phyloP scores from a whole-genome alignment of 768 basidiomycete species.

The Dioszegia hungarica region DNA sequence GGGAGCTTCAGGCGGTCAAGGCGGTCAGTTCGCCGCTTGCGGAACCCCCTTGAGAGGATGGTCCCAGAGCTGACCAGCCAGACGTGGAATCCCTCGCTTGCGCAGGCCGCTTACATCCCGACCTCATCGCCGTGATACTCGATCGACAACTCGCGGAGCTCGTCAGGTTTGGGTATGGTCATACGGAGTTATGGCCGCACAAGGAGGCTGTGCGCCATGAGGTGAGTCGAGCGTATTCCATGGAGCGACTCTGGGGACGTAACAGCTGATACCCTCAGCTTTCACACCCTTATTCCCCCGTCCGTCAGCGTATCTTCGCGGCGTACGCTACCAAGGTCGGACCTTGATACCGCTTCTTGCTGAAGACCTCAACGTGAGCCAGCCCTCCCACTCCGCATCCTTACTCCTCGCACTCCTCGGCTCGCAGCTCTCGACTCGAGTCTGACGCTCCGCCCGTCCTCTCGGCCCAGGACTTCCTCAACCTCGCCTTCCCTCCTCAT shows the following conservation, averaged over 20 bases:
- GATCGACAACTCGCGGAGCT: slow-evolving; percentile 2
- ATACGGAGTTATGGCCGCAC: neutral
- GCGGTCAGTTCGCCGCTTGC: slow-evolving; percentile 12
- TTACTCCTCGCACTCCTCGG: too few relatives aligned
- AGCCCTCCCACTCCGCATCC: neutral
- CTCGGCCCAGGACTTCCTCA: neutral
- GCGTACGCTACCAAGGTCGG: slow-evolving; percentile 30
- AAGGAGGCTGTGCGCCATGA: neutral
- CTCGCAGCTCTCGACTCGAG: too few relatives aligned
- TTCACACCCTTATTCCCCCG: slow-evolving; percentile 10
- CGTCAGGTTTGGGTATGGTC: neutral
- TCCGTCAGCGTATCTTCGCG: slow-evolving; percentile 36
- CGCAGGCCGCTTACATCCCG: slow-evolving; percentile 21
- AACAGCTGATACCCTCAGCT: neutral
- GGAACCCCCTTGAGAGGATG: neutral
- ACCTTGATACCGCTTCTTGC: too few relatives aligned
- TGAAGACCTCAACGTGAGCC: too few relatives aligned
- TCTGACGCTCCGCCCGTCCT: neutral
- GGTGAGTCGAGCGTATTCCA: neutral
- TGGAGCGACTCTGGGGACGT: too few relatives aligned
- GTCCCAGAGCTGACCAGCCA: neutral
- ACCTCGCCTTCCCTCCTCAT: too few relatives aligned
- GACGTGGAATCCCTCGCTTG: slow-evolving; percentile 4
- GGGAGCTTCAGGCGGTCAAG: slow-evolving; percentile 5
- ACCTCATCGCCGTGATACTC: slow-evolving; percentile 4